Base-by-base conservation (phyloP, 2,329 filamentous ascomycete genomes). In the Pseudogymnoascus sp. region DNA sequence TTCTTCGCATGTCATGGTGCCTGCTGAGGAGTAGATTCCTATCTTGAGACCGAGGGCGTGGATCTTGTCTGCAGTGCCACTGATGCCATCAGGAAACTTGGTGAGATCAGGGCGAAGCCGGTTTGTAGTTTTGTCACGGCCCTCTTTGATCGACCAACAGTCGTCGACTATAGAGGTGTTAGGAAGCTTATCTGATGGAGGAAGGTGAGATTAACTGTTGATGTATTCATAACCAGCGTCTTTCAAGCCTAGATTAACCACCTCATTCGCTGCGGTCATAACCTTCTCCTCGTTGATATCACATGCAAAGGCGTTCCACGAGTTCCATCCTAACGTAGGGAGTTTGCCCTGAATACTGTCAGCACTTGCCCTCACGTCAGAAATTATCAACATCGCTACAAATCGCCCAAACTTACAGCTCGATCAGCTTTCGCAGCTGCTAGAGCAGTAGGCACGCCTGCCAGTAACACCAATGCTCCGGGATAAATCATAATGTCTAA, bases 11-110 rank as follows among this genome's bases (percentile, higher is more conserved):
- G 67, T 68, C 24, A 61, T 21, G 6, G 61, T 74, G 41, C 81
- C 81, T 0, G 80, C 81, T 68, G 79, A 80, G 66, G 80, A 80
- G 67, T 88, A 88, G 62, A 88, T 85, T 0, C 85, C 85, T 8
- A 86, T 73, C 68, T 87, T 87, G 47, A 88, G 67, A 1, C 82
- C 83, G 64, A 84, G 67, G 1, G 66, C 71, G 63, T 87, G 84
- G 17, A 87, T 76, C 62, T 80, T 68, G 24, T 79, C 71, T 1
- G 82, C 83, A 1, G 81, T 70, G 0, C 78, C 77, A 7, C 75
- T 75, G 63, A 88, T 84, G 0, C 84, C 85, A 15, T 77, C 72
- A 0, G 85, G 84, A 62, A 87, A 88, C 62, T 78, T 81, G 2
- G 65, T 68, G 0, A 71, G 69, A 65, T 84, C 78, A 0, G 78